A percentile compares a stretch with the other conserved stretches of the same genome.
phyloP scores from a whole-genome alignment of 169 alveolate genomes.

The Cryptosporidium muris region DNA sequence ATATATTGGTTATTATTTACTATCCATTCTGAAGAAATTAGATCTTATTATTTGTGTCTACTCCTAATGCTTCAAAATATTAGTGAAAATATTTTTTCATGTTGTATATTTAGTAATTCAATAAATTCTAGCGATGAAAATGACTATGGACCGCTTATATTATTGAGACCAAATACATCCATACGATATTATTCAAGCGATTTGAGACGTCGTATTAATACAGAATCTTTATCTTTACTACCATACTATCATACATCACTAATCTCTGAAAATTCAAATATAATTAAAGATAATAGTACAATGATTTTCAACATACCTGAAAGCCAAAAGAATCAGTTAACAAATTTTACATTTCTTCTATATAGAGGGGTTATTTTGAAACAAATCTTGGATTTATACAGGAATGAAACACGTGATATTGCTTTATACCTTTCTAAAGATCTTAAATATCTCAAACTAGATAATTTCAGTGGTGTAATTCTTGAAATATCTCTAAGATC shows the following conservation, averaged over 20 bases:
- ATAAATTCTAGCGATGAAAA: too few species aligned
- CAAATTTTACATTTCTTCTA: constrained; percentile 7
- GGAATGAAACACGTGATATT: constrained; percentile 34
- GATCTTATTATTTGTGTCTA: too few species aligned
- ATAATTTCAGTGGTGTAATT: constrained; percentile 56
- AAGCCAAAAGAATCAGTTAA: background rate
- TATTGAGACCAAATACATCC: constrained; percentile 49
- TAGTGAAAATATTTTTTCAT: too few species aligned
- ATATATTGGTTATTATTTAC: too few species aligned
- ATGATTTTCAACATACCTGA: too few species aligned
- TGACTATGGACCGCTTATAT: background rate
- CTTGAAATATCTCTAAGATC: constrained; percentile 44
- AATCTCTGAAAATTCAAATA: background rate
- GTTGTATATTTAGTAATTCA: too few species aligned
- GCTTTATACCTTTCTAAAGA: constrained; percentile 49
- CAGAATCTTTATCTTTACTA: constrained; percentile 29
- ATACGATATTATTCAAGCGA: constrained; percentile 40
- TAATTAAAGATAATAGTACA: background rate
- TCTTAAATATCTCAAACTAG: constrained; percentile 15
- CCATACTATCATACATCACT: constrained; percentile 21
- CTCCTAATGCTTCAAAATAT: too few species aligned
- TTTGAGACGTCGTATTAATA: constrained; percentile 23
- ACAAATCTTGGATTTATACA: constrained; percentile 19
- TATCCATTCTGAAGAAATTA: too few species aligned
- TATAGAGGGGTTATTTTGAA: constrained; percentile 37